Evolutionary conservation across 352 stramenopile species (phyloP).

Genomic region (Paralagenidium karlingii): DNA sequence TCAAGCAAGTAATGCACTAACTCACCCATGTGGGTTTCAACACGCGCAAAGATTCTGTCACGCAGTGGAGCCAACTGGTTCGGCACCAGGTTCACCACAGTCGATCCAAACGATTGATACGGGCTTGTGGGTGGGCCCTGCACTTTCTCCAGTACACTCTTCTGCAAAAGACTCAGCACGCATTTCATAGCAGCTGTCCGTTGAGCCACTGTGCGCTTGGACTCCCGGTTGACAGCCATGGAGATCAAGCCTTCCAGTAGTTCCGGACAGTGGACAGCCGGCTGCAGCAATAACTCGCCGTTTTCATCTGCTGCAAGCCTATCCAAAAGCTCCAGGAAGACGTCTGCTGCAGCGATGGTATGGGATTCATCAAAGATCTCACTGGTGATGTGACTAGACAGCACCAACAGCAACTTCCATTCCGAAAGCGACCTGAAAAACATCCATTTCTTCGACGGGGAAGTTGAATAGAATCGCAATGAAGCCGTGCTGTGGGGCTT

Average conservation of each 20-base stretch:
- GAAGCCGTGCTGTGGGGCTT: constrained; percentile 66
- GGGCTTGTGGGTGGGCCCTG: constrained; percentile 63
- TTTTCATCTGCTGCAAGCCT: constrained; percentile 81
- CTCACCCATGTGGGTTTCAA: constrained; percentile 49
- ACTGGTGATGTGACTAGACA: constrained; percentile 70
- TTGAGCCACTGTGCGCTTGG: constrained; percentile 27
- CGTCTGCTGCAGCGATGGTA: constrained; percentile 70
- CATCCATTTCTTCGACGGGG: constrained; percentile 74
- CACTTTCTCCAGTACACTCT: constrained; percentile 61
- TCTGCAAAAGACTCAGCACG: constrained; percentile 62
- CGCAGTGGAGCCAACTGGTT: constrained; percentile 68
- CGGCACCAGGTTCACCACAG: constrained; percentile 71
- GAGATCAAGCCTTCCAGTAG: constrained; percentile 68
- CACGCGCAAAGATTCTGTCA: constrained; percentile 54
- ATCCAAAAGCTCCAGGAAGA: constrained; percentile 82
- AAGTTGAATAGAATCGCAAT: constrained; percentile 51
- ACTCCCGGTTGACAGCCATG: constrained; percentile 22
- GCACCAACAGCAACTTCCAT: constrained; percentile 79
- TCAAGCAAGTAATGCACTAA: constrained; percentile 59
- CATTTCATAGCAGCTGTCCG: constrained; percentile 79
- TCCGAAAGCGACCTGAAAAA: constrained; percentile 80
- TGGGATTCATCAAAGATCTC: constrained; percentile 46
- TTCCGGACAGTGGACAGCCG: constrained; percentile 69
- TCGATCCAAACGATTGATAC: constrained; percentile 77
- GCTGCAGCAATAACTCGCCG: constrained; percentile 78